phyloP scores from a whole-genome alignment of 495 filamentous ascomycete genomes.

The Cryomyces minteri region DNA sequence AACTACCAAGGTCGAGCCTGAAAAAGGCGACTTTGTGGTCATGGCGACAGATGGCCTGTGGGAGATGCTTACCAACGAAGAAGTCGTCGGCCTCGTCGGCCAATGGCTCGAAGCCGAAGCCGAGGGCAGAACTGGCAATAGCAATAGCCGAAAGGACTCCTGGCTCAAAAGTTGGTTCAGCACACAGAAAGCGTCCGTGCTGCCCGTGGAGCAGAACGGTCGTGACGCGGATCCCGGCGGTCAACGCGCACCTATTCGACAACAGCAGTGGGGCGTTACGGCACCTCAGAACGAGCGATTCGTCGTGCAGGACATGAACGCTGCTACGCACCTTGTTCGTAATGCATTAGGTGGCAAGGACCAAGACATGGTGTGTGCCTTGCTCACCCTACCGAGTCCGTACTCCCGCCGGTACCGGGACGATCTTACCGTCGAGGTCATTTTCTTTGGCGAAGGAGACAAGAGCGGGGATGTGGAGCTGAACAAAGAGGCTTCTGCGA shows the following conservation, averaged over 20 bases:
- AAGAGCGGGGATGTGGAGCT: conserved; percentile 55
- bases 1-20: conserved; percentile 83
- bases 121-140: conserved; percentile 19
- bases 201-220: conserved; percentile 41
- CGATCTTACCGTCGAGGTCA: conserved; percentile 93
- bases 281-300: conserved; percentile 55
- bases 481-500: conserved; percentile 72
- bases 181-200: conserved; percentile 17
- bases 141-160: conserved; percentile 10
- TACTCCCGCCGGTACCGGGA: conserved; percentile 85
- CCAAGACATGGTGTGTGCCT: conserved; percentile 80
- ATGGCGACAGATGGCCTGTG: conserved; percentile 95
- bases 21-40: conserved; percentile 85
- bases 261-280: conserved; percentile 57
- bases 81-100: conserved; percentile 90
- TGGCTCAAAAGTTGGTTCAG: conserved; percentile 41
- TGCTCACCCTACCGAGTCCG: conserved; percentile 80
- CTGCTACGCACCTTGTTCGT: conserved; percentile 83
- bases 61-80: conserved; percentile 99
- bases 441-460: conserved; percentile 83
- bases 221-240: conserved; percentile 10
- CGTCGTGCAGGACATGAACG: conserved; percentile 90
- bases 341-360: conserved; percentile 94
- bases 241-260: conserved; percentile 59
- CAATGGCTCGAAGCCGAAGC: conserved; percentile 67